A percentile compares a stretch with the other conserved stretches of the same genome.
Evolutionary conservation across 2,329 filamentous ascomycete genomes (phyloP).

Genomic region (Calycina marina): DNA sequence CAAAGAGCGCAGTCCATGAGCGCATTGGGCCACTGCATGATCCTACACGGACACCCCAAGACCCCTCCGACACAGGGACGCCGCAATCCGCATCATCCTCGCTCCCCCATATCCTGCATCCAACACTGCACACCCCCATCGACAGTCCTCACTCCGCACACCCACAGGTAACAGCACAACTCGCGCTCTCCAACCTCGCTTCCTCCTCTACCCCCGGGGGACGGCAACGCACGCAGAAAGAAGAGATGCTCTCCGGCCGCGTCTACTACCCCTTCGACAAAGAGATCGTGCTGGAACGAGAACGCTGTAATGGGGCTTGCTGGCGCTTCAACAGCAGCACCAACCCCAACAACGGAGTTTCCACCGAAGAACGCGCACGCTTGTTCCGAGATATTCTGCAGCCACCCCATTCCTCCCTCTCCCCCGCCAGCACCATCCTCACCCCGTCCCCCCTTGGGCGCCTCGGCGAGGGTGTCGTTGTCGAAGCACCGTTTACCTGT

Average conservation of each 20-base stretch:
- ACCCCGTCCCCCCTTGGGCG: slow-evolving; percentile 40
- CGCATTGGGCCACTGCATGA: slow-evolving; percentile 48
- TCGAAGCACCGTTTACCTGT: slow-evolving; percentile 81
- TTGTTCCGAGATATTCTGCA: slow-evolving; percentile 60
- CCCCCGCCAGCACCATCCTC: slow-evolving; percentile 37
- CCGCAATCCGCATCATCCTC: slow-evolving; percentile 27
- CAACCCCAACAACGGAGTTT: slow-evolving; percentile 59
- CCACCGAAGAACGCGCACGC: slow-evolving; percentile 49
- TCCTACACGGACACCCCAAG: slow-evolving; percentile 35
- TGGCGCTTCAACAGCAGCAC: slow-evolving; percentile 78
- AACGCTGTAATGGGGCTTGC: slow-evolving; percentile 66
- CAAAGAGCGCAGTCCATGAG: slow-evolving; percentile 39
- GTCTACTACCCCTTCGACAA: slow-evolving; percentile 69
- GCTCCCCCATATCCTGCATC: slow-evolving; percentile 36
- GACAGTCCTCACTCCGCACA: slow-evolving; percentile 18
- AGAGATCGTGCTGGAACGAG: slow-evolving; percentile 69
- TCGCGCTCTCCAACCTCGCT: slow-evolving; percentile 22
- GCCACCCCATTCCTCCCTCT: slow-evolving; percentile 40
- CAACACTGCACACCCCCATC: slow-evolving; percentile 16
- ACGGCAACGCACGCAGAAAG: slow-evolving; percentile 69
- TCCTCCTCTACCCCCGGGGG: slow-evolving; percentile 14
- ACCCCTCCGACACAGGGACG: slow-evolving; percentile 29
- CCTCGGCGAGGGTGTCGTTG: slow-evolving; percentile 60
- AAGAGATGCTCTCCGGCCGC: slow-evolving; percentile 74
- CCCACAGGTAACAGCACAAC: slow-evolving; percentile 20